Evolutionary conservation across 202 grass and related monocot species (phyloP), one percentile per base, ranked within the genome.

Genomic region (Saccharum hybrid): DNA sequence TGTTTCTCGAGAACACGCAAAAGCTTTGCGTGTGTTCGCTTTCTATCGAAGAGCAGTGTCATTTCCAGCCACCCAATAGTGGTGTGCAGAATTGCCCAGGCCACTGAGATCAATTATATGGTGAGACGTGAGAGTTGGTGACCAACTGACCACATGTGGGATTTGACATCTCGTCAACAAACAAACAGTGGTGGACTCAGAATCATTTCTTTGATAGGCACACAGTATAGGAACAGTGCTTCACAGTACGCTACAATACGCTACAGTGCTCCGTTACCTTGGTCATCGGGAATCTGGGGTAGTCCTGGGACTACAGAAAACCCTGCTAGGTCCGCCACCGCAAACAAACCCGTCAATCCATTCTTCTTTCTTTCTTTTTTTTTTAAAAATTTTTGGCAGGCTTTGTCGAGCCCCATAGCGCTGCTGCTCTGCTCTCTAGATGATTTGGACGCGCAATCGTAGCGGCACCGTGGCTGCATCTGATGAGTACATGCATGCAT

Each of bases 391-490:
- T 57, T 84, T 30, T 61, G 72, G 37, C 66, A 38, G 26, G 62
- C 68, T 65, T 76, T 63, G 42, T 59, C 77, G 71, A 85, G 33
- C 18, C 18, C 23, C 78, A 73, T 65, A 34, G 57, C 83, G 41
- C 41, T 57, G 64, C 28, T 8, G 26, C 7, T 75, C 28, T 8
- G 26, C 7, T 75, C 22, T 37, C 60, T 83, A 16, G 71, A 66
- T 68, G 88, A 90, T 86, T 63, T 79, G 73, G 88, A 89, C 79
- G 60, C 82, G 83, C 78, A 19, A 42, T 60, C 12, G 41, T 72
- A 63, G 23, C n/a, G 60, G 30, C 46, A 36, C 69, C 62, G 37
- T 48, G 84, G 36, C 23, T 49, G 46, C 4, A 18, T 46, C 69
- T 33, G 31, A 67, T 21, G 4, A 3, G 14, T 16, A 3, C 8